These are phyloP conservation scores for Chaetomium olivaceum DNA, from an alignment of 2,329 filamentous ascomycete species.

Conservation along the genomic window DNA sequence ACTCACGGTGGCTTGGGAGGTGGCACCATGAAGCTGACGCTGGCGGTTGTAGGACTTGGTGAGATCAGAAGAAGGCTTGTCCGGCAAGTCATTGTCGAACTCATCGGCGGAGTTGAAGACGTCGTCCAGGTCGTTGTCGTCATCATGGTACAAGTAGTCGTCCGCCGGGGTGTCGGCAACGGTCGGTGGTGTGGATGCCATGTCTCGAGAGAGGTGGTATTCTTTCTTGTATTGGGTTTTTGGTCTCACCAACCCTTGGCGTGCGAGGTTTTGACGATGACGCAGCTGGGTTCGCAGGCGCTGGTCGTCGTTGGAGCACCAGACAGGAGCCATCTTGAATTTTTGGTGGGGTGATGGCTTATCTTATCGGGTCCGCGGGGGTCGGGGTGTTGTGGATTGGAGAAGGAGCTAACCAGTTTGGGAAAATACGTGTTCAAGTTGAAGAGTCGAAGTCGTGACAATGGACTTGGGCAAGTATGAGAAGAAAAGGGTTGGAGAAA, in stretches of 20 bases:
- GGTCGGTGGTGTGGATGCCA: neutral
- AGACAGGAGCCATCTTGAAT: neutral
- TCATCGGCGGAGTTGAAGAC: slow-evolving; percentile 48
- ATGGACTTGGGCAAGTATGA: too few species aligned
- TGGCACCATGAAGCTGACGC: slow-evolving; percentile 59
- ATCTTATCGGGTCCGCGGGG: slow-evolving; percentile 30
- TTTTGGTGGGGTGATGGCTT: slow-evolving; percentile 16
- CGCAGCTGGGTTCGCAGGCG: neutral
- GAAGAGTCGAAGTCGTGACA: too few species aligned
- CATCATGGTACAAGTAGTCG: slow-evolving; percentile 38
- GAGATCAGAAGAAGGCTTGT: slow-evolving; percentile 67
- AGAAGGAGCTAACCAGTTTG: neutral
- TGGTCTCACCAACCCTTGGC: neutral
- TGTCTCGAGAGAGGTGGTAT: neutral
- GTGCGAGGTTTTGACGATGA: neutral
- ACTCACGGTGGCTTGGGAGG: slow-evolving; percentile 43
- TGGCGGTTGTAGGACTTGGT: slow-evolving; percentile 90
- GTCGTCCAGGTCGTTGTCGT: slow-evolving; percentile 46
- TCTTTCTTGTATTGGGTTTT: neutral
- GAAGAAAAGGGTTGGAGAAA: neutral
- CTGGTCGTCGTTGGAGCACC: neutral
- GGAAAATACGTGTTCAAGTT: neutral
- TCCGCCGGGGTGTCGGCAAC: slow-evolving; percentile 38
- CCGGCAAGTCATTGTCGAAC: slow-evolving; percentile 57
- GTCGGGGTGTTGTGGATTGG: neutral